phyloP scores from a whole-genome alignment of 1,284 basidiomycete genomes.

The Phylloporus sp. region DNA sequence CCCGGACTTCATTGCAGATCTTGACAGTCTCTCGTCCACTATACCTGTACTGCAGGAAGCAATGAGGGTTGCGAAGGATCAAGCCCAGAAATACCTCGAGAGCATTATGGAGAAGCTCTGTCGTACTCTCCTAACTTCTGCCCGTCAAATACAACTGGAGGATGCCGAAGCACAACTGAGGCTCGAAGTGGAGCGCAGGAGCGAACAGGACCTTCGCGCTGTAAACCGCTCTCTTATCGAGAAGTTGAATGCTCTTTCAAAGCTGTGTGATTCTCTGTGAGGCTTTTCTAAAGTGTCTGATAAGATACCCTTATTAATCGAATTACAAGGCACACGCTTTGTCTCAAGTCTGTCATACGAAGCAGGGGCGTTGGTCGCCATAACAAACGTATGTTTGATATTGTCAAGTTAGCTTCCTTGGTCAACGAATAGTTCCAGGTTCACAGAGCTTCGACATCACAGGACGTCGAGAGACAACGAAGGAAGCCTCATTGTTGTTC shows the following conservation, averaged over 20 bases:
- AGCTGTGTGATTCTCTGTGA: conserved; percentile 30
- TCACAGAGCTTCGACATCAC: conserved; percentile 28
- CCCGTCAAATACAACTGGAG: conserved; percentile 33
- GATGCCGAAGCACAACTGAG: conserved; percentile 32
- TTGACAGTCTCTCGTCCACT: conserved; percentile 28
- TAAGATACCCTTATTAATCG: background rate
- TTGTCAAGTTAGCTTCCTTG: background rate
- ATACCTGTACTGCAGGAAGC: conserved; percentile 26
- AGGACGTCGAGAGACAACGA: conserved; percentile 26
- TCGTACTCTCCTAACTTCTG: conserved; percentile 20
- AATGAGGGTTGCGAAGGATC: conserved; percentile 32
- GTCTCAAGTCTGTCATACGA: conserved; percentile 16
- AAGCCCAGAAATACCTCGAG: conserved; percentile 34
- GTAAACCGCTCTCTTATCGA: conserved; percentile 31
- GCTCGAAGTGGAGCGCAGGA: conserved; percentile 22
- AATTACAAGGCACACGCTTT: conserved; percentile 26
- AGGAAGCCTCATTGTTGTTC: conserved; percentile 43
- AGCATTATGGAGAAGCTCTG: conserved; percentile 30
- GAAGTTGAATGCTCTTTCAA: conserved; percentile 32
- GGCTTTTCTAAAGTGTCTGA: conserved; percentile 1
- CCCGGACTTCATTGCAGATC: conserved; percentile 39
- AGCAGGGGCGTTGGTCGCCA: background rate
- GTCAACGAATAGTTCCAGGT: conserved; percentile 10
- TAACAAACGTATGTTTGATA: conserved; percentile 14
- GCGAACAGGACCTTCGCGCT: conserved; percentile 30